Evolutionary conservation across 2,329 filamentous ascomycete genomes (phyloP), one percentile per base, ranked within the genome.

Genomic region (Beauveria sp.): DNA sequence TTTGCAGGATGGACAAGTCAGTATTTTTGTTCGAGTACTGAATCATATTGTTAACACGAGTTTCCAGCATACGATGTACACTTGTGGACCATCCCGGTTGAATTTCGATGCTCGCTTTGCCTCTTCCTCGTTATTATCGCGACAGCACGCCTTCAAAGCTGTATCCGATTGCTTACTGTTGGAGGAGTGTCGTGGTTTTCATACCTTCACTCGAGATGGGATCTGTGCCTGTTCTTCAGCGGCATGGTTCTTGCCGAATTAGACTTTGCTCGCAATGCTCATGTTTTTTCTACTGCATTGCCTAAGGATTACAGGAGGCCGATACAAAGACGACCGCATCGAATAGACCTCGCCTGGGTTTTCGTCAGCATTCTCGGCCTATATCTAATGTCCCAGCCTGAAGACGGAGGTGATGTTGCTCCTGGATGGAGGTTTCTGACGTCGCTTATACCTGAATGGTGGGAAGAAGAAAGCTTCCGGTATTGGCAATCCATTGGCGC

Each of bases 41-140:
- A 34, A 12, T 37, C 9, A 1, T 34, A 12, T 20, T 24, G 52
- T 62, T 59, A 54, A 61, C 61, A 62, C 62, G 62, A 62, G 57
- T 44, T 28, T 40, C 7, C 56, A 69, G 75, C 70, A 24, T 83
- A 84, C 66, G 82, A 85, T 66, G 76, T 82, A 28, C 84, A 86
- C 63, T 70, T 86, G 24, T 86, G 84, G 84, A 86, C 84, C 5
- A 85, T 86, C 48, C 83, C 84, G 2, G 77, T 84, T 52, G 84
- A 86, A 68, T 84, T 83, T 67, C 76, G 80, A 62, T 82, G 79
- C 68, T 84, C 81, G 2, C 77, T 86, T 68, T 75, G 82, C 62
- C 75, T 86, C 10, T 86, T 85, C 69, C 70, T 85, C 8, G 74
- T 77, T 12, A 70, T 84, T 20, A 62, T 84, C 5, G 82, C 76